Evolutionary conservation across 208 protist genomes (phyloP).

Genomic region (Crithidia sp.): DNA sequence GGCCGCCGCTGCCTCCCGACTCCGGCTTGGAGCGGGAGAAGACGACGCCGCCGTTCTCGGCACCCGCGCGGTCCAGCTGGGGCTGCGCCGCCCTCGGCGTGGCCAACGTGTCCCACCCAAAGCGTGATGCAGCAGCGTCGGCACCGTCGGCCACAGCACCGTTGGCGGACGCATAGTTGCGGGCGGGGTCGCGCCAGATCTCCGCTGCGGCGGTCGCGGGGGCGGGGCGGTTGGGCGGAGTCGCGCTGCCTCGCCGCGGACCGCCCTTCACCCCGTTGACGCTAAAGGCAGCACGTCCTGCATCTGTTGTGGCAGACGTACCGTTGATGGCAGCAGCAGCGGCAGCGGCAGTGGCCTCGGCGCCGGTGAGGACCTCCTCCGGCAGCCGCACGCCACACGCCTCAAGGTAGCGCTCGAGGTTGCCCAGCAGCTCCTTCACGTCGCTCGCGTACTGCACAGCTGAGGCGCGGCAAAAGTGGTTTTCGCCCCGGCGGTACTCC

Average conservation of each 20-base stretch:
- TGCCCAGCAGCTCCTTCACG: slow-evolving; percentile 28
- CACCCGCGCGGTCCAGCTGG: neutral
- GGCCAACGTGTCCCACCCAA: slow-evolving; percentile 3
- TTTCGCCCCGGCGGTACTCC: slow-evolving; percentile 29
- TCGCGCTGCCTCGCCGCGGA: neutral
- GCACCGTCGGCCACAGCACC: neutral
- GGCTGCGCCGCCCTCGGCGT: neutral
- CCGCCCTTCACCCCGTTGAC: neutral
- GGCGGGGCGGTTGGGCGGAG: neutral
- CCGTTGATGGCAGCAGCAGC: neutral
- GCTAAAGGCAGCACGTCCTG: no score
- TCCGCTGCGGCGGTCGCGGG: neutral
- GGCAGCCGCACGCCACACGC: slow-evolving; percentile 34
- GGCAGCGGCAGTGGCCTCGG: slow-evolving; percentile 2
- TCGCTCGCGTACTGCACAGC: slow-evolving; percentile 25
- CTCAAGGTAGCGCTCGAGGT: slow-evolving; percentile 42
- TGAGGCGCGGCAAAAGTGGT: slow-evolving; percentile 20
- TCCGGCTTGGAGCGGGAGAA: neutral
- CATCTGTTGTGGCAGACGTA: no score
- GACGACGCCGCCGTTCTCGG: neutral
- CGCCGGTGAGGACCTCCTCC: slow-evolving; percentile 13
- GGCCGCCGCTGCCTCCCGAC: neutral
- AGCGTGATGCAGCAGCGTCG: neutral
- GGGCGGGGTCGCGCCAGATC: neutral
- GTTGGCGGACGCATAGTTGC: neutral